Conservation (phyloP, 768 basidiomycete genomes). For the Strobilomyces confusus region DNA sequence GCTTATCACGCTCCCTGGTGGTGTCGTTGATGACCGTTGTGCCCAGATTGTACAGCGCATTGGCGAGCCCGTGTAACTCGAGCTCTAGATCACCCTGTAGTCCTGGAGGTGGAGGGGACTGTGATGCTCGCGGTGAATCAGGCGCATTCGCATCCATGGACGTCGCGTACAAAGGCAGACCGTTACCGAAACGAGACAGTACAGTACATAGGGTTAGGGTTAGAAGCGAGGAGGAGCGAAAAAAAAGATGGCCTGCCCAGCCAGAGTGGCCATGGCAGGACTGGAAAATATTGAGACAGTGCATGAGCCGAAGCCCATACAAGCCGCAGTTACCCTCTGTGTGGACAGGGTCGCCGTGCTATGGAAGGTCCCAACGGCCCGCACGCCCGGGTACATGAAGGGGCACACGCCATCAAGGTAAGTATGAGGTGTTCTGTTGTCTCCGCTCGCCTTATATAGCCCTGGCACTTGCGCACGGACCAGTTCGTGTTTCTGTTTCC, state of each 20-base stretch:
- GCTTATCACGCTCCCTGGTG: constrained; percentile 73
- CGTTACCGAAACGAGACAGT: not conserved
- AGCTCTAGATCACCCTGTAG: constrained; percentile 71
- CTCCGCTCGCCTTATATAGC: constrained; percentile 29
- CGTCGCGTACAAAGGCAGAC: not conserved
- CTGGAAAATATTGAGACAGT: constrained; percentile 79
- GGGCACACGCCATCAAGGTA: constrained; percentile 60
- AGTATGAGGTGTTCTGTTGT: constrained; percentile 40
- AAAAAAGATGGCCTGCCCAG: constrained; percentile 31
- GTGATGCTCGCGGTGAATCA: constrained; percentile 63
- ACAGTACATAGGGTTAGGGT: constrained; percentile 31
- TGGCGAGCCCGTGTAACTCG: constrained; percentile 72
- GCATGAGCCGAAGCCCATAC: constrained; percentile 67
- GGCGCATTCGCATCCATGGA: constrained; percentile 17
- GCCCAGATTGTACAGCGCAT: constrained; percentile 74
- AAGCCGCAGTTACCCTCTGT: constrained; percentile 42
- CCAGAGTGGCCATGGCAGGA: constrained; percentile 55
- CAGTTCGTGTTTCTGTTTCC: not conserved
- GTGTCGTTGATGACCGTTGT: constrained; percentile 82
- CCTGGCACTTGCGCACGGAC: constrained; percentile 19
- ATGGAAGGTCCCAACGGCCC: constrained; percentile 51
- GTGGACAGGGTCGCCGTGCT: constrained; percentile 56
- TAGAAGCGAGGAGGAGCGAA: constrained; percentile 9
- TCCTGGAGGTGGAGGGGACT: constrained; percentile 68
- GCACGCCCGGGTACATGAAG: constrained; percentile 53